Conservation (phyloP, 805 yeast species). For the Candida pini region DNA sequence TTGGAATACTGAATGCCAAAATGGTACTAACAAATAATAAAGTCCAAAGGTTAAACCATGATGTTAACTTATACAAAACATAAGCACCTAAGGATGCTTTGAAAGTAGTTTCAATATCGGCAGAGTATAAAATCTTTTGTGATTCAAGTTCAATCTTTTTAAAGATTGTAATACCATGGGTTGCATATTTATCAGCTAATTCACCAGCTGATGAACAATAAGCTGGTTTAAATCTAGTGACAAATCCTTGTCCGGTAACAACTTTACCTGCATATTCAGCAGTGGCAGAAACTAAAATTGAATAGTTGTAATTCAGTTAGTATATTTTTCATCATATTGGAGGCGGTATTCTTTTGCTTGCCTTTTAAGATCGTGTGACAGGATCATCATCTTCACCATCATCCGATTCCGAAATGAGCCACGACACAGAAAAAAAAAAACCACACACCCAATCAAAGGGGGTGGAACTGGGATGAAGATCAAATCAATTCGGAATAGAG, state of each 20-base stretch:
- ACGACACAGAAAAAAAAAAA: too few species aligned
- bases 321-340: too few species aligned
- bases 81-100: conserved; percentile 66
- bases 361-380: too few species aligned
- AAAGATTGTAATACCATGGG: conserved; percentile 34
- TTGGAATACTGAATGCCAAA: conserved; percentile 69
- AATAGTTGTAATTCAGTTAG: too few species aligned
- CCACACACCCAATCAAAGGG: background rate
- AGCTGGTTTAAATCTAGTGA: conserved; percentile 70
- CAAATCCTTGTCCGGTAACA: conserved; percentile 73
- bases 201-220: conserved; percentile 28
- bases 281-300: conserved; percentile 49
- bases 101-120: conserved; percentile 65
- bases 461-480: too few species aligned
- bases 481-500: too few species aligned
- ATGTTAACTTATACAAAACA: conserved; percentile 64
- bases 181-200: conserved; percentile 23
- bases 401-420: too few species aligned
- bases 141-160: conserved; percentile 47
- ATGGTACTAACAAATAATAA: conserved; percentile 53
- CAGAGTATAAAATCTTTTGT: conserved; percentile 59
- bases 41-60: conserved; percentile 68
- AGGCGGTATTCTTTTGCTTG: too few species aligned
- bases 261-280: conserved; percentile 74
- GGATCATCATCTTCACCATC: too few species aligned